Evolutionary conservation across 208 protist species (phyloP).

Genomic region (Naegleria gruberi): DNA sequence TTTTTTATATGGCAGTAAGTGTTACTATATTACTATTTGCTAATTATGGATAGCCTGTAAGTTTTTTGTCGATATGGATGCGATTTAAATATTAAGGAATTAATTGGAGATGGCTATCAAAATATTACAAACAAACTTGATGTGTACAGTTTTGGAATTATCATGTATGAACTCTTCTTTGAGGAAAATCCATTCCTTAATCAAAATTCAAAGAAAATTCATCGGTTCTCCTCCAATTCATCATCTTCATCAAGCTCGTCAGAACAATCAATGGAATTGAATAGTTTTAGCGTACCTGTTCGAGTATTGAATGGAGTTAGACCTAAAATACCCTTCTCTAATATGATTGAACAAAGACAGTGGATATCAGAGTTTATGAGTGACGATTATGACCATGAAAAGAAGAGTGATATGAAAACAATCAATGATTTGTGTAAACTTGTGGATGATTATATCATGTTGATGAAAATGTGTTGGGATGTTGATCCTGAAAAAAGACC

Average conservation of each 20-base stretch:
- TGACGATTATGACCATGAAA: too few relatives aligned
- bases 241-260: too few relatives aligned
- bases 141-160: conserved; percentile 6
- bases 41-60: too few relatives aligned
- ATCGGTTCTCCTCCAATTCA: too few relatives aligned
- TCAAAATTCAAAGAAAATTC: too few relatives aligned
- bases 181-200: not conserved
- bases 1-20: not conserved
- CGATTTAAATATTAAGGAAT: too few relatives aligned
- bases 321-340: not conserved
- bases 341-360: not conserved
- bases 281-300: not conserved
- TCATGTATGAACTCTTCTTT: not conserved
- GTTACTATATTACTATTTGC: too few relatives aligned
- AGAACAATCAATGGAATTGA: too few relatives aligned
- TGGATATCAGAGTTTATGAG: not conserved
- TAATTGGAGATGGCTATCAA: not conserved
- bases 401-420: too few relatives aligned
- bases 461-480: conserved; percentile 4
- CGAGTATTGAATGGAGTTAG: not conserved
- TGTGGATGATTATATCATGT: not conserved
- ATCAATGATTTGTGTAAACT: not conserved
- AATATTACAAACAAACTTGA: not conserved
- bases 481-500: not conserved
- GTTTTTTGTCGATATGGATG: too few relatives aligned